Percentiles rank a stretch among this genome's conserved stretches.
phyloP scores from a whole-genome alignment of 176 grass and related monocot genomes.

The Musa troglodytarum region DNA sequence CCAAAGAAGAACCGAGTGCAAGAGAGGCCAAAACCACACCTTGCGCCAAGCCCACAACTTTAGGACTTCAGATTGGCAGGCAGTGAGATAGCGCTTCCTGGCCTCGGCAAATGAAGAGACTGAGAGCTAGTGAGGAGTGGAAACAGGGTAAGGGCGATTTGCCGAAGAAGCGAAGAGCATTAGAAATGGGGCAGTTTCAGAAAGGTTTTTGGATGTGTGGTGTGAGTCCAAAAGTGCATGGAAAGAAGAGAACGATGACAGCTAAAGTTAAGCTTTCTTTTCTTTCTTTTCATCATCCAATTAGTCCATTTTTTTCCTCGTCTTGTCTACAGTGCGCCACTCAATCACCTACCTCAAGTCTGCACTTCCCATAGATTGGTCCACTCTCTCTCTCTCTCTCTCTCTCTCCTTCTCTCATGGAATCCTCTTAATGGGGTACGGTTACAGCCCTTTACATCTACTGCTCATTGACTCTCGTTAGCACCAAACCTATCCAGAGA shows the following conservation, averaged over 20 bases:
- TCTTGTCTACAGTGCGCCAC: no score
- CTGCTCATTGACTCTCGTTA: no score
- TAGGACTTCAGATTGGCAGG: background rate
- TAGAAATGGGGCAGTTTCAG: background rate
- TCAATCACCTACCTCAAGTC: no score
- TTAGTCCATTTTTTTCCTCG: background rate
- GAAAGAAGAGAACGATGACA: conserved; percentile 2
- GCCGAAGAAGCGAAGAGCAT: background rate
- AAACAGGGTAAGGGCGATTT: background rate
- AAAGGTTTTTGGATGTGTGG: background rate
- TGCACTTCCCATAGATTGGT: no score
- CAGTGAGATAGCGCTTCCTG: background rate
- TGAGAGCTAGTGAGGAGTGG: background rate
- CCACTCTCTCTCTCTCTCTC: no score
- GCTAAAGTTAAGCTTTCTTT: background rate
- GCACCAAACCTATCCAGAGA: no score
- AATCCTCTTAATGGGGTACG: no score
- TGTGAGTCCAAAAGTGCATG: conserved; percentile 1
- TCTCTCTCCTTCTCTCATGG: no score
- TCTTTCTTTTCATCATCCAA: background rate
- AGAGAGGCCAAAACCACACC: background rate
- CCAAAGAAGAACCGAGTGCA: background rate
- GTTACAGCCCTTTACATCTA: no score
- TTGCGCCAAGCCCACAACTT: background rate
- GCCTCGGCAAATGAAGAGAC: background rate